Evolutionary conservation across 2,329 filamentous ascomycete species (phyloP), one percentile per base, ranked within the genome.

Genomic region (Neopestalotiopsis rosae): DNA sequence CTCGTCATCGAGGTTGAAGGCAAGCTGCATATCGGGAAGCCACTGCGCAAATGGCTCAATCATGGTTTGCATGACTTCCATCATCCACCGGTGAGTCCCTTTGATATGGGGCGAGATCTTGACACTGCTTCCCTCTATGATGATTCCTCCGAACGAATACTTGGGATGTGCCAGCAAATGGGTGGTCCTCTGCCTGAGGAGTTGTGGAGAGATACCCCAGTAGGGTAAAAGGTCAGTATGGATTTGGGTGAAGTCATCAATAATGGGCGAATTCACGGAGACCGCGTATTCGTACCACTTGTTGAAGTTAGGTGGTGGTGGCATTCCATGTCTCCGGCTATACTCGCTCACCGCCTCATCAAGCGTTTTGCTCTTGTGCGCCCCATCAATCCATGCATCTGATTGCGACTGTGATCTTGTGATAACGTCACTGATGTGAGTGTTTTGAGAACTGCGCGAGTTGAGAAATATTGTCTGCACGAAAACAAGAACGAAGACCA

Each of bases 281-380:
- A 85, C 86, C 4, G 91, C 91, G 74, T 91, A 92, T 65, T 89
- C 84, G 74, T 90, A 93, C 91, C 91, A 93, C 72, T 89, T 90
- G 77, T 92, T 90, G 72, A 92, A 93, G 73, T 92, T 86, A 2
- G 92, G 92, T 40, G 91, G 91, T n/a, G 91, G 91, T 40, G 88
- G 83, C 71, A 92, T 84, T 17, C 86, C 84, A 77, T 93, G 91
- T 68, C 91, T 86, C 61, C 85, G 84, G 66, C 85, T 85, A 77
- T 93, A 93, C 75, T 92, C 90, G 20, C 80, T 78, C n/a, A 91
- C 87, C 12, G 91, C 91, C 61, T 89, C 86, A 28, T 82, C 80
- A 45, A 93, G 79, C 1, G 85, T 88, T 65, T 84, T 86, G 52
- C 81, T 82, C 52, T 79, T 79, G 56, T 74, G 76, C 14, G 84